Base-by-base conservation (phyloP, 169 alveolate genomes). In the Cyclospora cayetanensis region DNA sequence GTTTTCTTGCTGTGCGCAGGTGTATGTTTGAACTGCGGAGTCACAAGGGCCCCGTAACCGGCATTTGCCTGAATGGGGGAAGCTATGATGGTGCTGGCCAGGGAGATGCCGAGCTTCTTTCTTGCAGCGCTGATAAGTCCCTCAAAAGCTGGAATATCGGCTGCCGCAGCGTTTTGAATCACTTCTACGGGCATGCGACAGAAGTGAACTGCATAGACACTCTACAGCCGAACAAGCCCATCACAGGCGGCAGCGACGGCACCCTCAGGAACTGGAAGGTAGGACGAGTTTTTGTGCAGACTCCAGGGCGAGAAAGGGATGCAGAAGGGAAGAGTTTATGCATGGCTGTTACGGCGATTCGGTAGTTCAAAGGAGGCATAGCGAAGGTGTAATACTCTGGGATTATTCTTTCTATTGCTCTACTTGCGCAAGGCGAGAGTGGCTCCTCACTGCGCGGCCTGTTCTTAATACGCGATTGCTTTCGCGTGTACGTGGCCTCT, bases 231-330 rank as follows among this genome's bases (percentile, higher is more conserved):
- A 90, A 94, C 74, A 93, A 95, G 52, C 96, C 95, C 60, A 68
- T 94, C 7, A 91, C 77, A 55, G 96, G 77, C 15, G 94, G 84
- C 27, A 94, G 70, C 52, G 96, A 94, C 63, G 84, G 94, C 35
- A 87, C 94, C 22, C 88, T 87, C 34, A 77, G 96, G 37, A 37
- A 77, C 42, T 94, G 95, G 95, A 94, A 94, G 65, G 92, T 88
- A 18, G n/a, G n/a, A n/a, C n/a, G n/a, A n/a, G n/a, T n/a, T n/a
- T n/a, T n/a, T n/a, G n/a, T n/a, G n/a, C n/a, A n/a, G n/a, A n/a
- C n/a, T n/a, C n/a, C n/a, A n/a, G n/a, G n/a, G n/a, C n/a, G n/a
- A n/a, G n/a, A n/a, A n/a, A n/a, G n/a, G n/a, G n/a, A n/a, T n/a
- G n/a, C n/a, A n/a, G n/a, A n/a, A n/a, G n/a, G n/a, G n/a, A n/a